Base-by-base conservation (phyloP, 495 filamentous ascomycete genomes). In the Tuber melanosporum region DNA sequence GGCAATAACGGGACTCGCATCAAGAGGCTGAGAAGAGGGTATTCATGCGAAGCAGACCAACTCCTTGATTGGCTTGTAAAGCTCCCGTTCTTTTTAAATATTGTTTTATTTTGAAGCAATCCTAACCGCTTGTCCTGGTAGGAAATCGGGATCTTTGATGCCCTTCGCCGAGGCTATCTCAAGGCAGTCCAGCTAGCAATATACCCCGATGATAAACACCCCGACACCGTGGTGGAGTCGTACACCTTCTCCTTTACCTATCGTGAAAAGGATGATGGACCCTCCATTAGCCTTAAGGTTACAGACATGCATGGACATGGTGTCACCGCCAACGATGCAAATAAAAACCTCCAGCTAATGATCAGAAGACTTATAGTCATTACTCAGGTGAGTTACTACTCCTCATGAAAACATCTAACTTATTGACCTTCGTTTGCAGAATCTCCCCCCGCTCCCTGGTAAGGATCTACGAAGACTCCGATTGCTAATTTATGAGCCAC, bases 221-320 rank as follows among this genome's bases (percentile, higher is more conserved):
- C 82, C 57, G 80, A 83, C 45, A 79, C 77, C 46, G 81, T 83
- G 69, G 71, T 80, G 42, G 82, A 83, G 71, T 78, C 79, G 19
- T 83, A 83, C 71, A 83, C 82, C 19, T 83, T 83, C 73, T 80
- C 82, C 7, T 83, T 83, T 57, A 77, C 82, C 52, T 83, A 83
- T 47, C 74, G 72, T 71, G 82, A 80, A 66, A 73, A 75, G 45
- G 39, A 45, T 45, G 73, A 74, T 45, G 78, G 81, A n/a, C 70
- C 73, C 19, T 72, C 81, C 10, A 77, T 79, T 71, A 73, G 43
- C 42, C 80, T 83, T 70, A 79, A 74, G 36, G 76, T 82, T 42
- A 82, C 71, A 44, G 80, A 82, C 49, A 76, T 78, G 45, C 72
- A 47, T 46, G 81, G 82, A 9, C 71, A 76, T 46, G 76, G 77